Evolutionary conservation across 2,329 filamentous ascomycete genomes (phyloP), one percentile per base, ranked within the genome.

Genomic region (Exophiala sp.): DNA sequence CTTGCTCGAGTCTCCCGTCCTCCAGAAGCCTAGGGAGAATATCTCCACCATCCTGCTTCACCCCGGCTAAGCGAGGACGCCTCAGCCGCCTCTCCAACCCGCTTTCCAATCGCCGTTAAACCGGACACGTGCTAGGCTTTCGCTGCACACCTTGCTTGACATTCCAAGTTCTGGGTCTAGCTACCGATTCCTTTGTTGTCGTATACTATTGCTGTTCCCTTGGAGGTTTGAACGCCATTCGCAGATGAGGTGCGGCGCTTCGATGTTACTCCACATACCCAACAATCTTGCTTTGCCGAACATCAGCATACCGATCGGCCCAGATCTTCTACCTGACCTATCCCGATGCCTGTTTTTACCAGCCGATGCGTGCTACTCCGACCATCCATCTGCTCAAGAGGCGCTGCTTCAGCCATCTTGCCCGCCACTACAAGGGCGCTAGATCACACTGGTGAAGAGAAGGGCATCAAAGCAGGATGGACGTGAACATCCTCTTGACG

Each of bases 21-120:
- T 13, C 9, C 3, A n/a, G n/a, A n/a, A 18, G 19, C 21, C 38
- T 21, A 27, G 19, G 29, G 29, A 50, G 18, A 41, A 24, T 21
- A 41, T 40, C 48, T 50, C 48, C 48, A 41, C 37, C 43, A 30
- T 6, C 37, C 46, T 41, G 42, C 47, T 34, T 46, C 39, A 38
- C 18, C 34, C 34, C 14, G 14, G 43, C 35, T 54, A 54, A 54
- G 51, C 52, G 52, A 55, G 48, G 48, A 37, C 52, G 48, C 52
- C 48, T 45, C 44, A 32, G 23, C 39, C 48, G 48, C 38, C 27
- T 23, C 16, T 29, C 22, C 9, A 53, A 42, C 43, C 46, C 29
- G 35, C 44, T 24, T 27, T 29, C 30, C 10, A 19, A 22, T 16
- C 23, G 23, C 10, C 21, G 13, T 41, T 13, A 14, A n/a, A n/a